Conservation (phyloP, 2,329 filamentous ascomycete species). For the Fusarium solani-melongenae region DNA sequence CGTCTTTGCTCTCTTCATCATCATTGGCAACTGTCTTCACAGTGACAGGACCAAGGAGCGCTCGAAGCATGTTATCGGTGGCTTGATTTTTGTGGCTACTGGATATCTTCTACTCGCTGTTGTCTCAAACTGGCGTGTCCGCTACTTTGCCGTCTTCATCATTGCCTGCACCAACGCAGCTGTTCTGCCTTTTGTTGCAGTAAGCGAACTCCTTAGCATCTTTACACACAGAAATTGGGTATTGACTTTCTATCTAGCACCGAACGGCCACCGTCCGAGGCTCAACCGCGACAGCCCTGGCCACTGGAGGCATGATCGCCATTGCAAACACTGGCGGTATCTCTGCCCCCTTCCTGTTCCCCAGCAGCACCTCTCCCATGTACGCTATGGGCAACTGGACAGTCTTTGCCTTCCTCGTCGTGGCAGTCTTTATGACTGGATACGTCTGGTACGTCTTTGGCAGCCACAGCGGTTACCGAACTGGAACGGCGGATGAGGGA, state of each 20-base stretch:
- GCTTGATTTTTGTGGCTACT: conserved; percentile 41
- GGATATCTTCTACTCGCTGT: conserved; percentile 47
- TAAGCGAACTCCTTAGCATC: conserved; percentile 20
- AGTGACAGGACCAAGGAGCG: conserved; percentile 47
- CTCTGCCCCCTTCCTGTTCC: conserved; percentile 49
- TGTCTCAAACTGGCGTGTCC: conserved; percentile 43
- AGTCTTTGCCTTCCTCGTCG: conserved; percentile 46
- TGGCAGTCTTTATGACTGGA: conserved; percentile 38
- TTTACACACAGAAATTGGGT: not conserved
- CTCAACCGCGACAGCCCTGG: conserved; percentile 48
- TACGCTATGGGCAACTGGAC: conserved; percentile 51
- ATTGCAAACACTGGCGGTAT: conserved; percentile 50
- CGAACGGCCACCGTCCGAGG: conserved; percentile 48
- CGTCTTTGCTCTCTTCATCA: conserved; percentile 49
- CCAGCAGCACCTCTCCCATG: conserved; percentile 44
- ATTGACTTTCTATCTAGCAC: conserved; percentile 34
- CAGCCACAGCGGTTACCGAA: conserved; percentile 46
- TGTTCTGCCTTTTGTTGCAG: conserved; percentile 48
- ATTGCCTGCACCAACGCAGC: conserved; percentile 49
- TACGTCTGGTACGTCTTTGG: conserved; percentile 48
- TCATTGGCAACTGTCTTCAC: conserved; percentile 47
- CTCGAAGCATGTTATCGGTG: conserved; percentile 46
- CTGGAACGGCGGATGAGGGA: conserved; percentile 31
- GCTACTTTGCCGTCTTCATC: conserved; percentile 47
- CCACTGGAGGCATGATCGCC: conserved; percentile 50